Evolutionary conservation across 83 land plant genomes (phyloP).

Genomic region (Picea engelmannii): DNA sequence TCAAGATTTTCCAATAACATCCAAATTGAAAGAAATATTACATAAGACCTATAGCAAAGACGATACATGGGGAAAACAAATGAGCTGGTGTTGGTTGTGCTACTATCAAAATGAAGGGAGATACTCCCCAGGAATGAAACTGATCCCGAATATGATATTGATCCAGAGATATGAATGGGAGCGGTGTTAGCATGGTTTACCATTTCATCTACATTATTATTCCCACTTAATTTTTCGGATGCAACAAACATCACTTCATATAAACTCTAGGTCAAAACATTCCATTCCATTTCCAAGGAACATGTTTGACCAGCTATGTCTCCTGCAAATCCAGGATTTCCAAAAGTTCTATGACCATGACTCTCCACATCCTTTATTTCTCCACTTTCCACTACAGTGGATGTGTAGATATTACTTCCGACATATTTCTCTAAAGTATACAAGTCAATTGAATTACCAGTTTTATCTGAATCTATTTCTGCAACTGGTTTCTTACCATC

Average conservation of each 20-base stretch:
- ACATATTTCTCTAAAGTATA: background rate
- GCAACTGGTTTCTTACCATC: background rate
- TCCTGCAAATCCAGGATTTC: conserved; percentile 5
- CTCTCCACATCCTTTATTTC: background rate
- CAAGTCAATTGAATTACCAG: background rate
- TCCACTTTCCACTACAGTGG: background rate
- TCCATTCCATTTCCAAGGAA: conserved; percentile 1
- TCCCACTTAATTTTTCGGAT: conserved; percentile 9
- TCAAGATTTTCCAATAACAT: too few relatives aligned
- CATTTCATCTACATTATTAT: conserved; percentile 6
- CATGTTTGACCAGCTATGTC: background rate
- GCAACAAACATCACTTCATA: background rate
- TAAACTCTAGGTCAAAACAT: conserved; percentile 1
- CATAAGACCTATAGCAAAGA: background rate
- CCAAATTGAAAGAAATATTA: too few relatives aligned
- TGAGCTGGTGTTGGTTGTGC: conserved; percentile 70
- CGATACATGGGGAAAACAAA: conserved; percentile 77
- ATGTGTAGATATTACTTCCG: background rate
- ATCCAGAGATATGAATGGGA: conserved; percentile 30
- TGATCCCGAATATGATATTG: conserved; percentile 46
- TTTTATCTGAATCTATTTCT: background rate
- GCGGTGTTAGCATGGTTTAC: conserved; percentile 16
- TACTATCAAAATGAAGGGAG: conserved; percentile 76
- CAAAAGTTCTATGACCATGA: background rate
- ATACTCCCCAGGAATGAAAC: conserved; percentile 70